Evolutionary conservation across 148 eudicot species (phyloP).

Genomic region (Camellia japonica): DNA sequence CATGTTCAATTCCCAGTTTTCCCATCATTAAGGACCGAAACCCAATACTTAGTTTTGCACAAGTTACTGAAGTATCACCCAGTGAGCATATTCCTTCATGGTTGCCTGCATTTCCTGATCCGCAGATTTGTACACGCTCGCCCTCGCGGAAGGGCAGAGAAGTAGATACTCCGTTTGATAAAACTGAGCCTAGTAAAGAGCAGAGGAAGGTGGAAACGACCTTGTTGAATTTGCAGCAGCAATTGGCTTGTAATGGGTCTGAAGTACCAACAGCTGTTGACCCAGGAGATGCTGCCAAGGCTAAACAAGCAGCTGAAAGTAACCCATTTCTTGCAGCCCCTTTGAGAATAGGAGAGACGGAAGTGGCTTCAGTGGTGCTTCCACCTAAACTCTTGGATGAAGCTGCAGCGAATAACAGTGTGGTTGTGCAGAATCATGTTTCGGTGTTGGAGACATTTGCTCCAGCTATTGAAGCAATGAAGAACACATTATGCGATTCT

Average conservation of each 20-base stretch:
- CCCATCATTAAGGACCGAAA: constrained; percentile 41
- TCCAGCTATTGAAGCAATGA: constrained; percentile 25
- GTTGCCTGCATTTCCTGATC: constrained; percentile 79
- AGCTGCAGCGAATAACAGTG: constrained; percentile 18
- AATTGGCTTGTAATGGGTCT: constrained; percentile 35
- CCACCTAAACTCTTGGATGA: constrained; percentile 41
- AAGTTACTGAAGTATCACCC: constrained; percentile 37
- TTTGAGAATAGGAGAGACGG: constrained; percentile 50
- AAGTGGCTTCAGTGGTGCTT: constrained; percentile 41
- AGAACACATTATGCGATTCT: constrained; percentile 22
- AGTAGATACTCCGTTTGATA: constrained; percentile 3
- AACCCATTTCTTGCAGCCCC: constrained; percentile 71
- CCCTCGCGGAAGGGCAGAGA: constrained; percentile 19
- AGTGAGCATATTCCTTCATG: constrained; percentile 67
- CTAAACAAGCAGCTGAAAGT: constrained; percentile 18
- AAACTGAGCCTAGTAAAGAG: constrained; percentile 22
- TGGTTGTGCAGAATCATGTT: constrained; percentile 25
- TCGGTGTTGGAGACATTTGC: constrained; percentile 25
- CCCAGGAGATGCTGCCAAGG: constrained; percentile 28
- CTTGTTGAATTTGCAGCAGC: constrained; percentile 29
- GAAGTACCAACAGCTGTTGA: constrained; percentile 25
- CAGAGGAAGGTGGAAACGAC: constrained; percentile 28
- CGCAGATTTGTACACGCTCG: constrained; percentile 19
- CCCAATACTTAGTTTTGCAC: constrained; percentile 36
- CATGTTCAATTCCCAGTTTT: constrained; percentile 53